Conservation (phyloP, 768 basidiomycete genomes). For the Suillus bovinus region DNA sequence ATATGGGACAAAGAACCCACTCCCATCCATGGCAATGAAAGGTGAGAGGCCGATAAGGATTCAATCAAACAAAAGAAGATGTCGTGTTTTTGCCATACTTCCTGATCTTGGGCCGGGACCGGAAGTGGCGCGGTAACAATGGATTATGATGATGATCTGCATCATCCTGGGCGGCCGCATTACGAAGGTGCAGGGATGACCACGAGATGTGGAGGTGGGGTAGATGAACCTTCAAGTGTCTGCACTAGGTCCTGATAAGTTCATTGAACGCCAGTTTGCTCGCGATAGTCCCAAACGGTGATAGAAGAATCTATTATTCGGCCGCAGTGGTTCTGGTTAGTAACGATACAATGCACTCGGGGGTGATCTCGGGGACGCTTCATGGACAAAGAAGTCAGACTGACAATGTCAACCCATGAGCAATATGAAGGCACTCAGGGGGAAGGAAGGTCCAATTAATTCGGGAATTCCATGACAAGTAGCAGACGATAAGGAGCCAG, state of each 20-base stretch:
- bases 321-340: neutral
- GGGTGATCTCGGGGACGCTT: neutral
- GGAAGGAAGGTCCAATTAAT: neutral
- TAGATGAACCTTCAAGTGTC: neutral
- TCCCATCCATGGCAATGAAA: neutral
- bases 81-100: neutral
- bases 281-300: too few relatives aligned
- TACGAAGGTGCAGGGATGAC: neutral
- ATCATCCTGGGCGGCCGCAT: neutral
- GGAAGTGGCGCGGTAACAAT: neutral
- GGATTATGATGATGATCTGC: neutral
- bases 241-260: too few relatives aligned
- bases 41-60: conserved; percentile 7
- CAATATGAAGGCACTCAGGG: neutral
- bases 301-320: neutral
- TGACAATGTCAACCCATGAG: neutral
- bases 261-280: too few relatives aligned
- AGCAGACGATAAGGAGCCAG: neutral
- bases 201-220: neutral
- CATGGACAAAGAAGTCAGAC: neutral
- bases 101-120: neutral
- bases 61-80: neutral
- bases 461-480: neutral
- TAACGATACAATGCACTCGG: neutral
- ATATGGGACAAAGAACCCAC: neutral